Conservation (phyloP, 768 basidiomycete species). For the Tulasnella sp. region DNA sequence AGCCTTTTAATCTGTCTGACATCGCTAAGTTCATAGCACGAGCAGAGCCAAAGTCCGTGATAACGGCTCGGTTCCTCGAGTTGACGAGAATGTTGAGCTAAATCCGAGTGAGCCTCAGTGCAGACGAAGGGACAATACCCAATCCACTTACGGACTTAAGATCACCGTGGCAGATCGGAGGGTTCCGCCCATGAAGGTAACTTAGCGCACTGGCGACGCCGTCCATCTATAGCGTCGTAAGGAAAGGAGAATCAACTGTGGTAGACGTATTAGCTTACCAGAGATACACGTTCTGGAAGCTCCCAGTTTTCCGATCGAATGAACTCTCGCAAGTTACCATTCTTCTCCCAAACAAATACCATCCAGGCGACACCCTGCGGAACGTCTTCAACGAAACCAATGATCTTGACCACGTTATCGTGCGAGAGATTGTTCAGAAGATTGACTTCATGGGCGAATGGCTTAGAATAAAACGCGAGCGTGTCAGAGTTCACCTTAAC, state of each 20-base stretch:
- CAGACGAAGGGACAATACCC: neutral
- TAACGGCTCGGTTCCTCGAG: neutral
- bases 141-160: neutral
- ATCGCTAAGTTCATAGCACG: neutral
- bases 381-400: too few species aligned
- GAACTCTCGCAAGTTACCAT: neutral
- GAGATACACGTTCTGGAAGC: neutral
- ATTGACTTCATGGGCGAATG: too few species aligned
- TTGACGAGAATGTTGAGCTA: neutral
- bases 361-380: neutral
- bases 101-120: neutral
- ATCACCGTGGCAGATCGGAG: neutral
- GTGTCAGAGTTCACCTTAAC: too few species aligned
- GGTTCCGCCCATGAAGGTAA: neutral
- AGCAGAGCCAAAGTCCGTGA: neutral
- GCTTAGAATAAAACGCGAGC: too few species aligned
- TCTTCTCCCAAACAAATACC: neutral
- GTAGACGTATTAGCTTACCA: neutral
- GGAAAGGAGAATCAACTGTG: too few species aligned
- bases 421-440: too few species aligned
- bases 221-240: neutral
- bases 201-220: neutral
- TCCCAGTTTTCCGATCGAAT: neutral
- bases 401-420: too few species aligned
- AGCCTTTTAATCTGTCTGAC: too few species aligned